These are phyloP conservation scores for Caloboletus inedulis DNA, from an alignment of 1,284 basidiomycete species.

Conservation along the genomic window DNA sequence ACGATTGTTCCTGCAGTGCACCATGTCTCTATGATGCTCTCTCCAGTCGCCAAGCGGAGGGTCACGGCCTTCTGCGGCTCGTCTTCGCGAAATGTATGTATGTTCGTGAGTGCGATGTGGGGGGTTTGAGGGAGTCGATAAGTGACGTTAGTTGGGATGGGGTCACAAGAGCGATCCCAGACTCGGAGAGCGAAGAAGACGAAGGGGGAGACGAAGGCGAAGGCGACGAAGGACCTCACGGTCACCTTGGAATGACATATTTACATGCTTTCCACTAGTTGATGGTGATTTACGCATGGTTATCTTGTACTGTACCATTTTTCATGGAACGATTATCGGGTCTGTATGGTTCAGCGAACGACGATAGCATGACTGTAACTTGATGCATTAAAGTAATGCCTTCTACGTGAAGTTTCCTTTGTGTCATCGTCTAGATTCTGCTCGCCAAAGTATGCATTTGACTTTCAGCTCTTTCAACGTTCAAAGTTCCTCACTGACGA, in stretches of 20 bases:
- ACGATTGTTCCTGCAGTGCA: constrained; percentile 8
- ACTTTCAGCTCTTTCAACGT: not conserved
- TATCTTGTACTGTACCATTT: not conserved
- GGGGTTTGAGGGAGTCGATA: constrained; percentile 9
- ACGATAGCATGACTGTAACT: not conserved
- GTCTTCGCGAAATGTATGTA: constrained; percentile 14
- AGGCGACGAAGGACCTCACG: not conserved
- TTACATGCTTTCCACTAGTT: not conserved
- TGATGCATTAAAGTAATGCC: not conserved
- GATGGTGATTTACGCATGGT: not conserved
- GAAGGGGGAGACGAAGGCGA: constrained; percentile 3
- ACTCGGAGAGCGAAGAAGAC: constrained; percentile 1
- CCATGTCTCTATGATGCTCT: constrained; percentile 21
- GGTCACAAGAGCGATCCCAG: constrained; percentile 1
- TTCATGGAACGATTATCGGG: not conserved
- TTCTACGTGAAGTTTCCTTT: not conserved
- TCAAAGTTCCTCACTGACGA: not conserved
- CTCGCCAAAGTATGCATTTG: not conserved
- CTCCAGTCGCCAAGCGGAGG: constrained; percentile 13
- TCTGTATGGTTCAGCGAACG: not conserved
- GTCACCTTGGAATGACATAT: not conserved
- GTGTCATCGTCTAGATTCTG: not conserved
- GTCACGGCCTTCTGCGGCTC: constrained; percentile 17
- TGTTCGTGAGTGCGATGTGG: constrained; percentile 8
- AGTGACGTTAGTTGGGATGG: constrained; percentile 23